Evolutionary conservation across 2,329 filamentous ascomycete species (phyloP).

Genomic region (Cercospora sojina): DNA sequence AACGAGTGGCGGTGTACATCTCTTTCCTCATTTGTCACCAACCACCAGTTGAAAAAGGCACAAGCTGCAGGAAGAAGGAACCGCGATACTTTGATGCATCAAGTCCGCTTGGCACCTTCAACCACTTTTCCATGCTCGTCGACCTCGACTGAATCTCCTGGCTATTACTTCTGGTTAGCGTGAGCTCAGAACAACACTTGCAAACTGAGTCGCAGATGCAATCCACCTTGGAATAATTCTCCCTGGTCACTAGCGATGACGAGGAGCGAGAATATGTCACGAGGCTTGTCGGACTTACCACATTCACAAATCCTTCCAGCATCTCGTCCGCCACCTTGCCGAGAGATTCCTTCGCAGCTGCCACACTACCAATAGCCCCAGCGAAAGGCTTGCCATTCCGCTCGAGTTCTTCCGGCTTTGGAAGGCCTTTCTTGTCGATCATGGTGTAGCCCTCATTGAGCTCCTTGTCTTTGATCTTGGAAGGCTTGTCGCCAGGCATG

Average conservation of each 20-base stretch:
- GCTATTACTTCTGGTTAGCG: background rate
- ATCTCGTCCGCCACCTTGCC: background rate
- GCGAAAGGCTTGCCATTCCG: slow-evolving; percentile 2
- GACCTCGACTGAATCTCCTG: background rate
- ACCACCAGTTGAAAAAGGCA: too few species aligned
- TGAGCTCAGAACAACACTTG: background rate
- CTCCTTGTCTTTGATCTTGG: background rate
- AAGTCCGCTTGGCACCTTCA: background rate
- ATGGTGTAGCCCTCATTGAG: background rate
- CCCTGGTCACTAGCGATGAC: background rate
- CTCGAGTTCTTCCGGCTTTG: background rate
- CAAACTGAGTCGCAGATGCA: background rate
- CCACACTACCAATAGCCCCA: background rate
- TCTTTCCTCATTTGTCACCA: too few species aligned
- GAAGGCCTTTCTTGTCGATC: background rate
- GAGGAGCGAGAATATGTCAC: background rate
- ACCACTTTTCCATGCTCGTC: background rate
- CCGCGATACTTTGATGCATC: background rate
- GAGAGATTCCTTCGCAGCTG: background rate
- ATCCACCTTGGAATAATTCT: background rate
- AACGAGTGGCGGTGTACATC: too few species aligned
- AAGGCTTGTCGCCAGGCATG: background rate
- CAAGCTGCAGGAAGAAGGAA: too few species aligned
- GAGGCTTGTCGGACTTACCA: background rate
- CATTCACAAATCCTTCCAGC: background rate